phyloP scores from a whole-genome alignment of 2,329 filamentous ascomycete species.

The Sporothrix protearum region DNA sequence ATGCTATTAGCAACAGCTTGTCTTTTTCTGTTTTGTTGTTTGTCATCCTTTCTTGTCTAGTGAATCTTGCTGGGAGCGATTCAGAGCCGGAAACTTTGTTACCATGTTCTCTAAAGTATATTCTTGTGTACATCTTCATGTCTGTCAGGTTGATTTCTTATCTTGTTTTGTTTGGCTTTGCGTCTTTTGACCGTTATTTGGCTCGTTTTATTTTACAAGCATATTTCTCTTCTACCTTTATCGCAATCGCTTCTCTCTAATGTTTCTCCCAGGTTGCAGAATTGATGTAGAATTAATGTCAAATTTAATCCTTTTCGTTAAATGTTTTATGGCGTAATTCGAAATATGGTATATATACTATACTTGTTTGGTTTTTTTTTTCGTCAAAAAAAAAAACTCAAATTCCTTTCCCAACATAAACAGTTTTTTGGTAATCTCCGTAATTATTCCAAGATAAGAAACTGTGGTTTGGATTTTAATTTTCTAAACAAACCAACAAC shows the following conservation, averaged over 20 bases:
- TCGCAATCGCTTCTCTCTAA: not conserved
- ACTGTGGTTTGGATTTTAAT: too few relatives aligned
- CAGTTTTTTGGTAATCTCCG: too few relatives aligned
- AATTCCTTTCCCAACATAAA: too few relatives aligned
- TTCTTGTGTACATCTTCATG: slow-evolving; percentile 14
- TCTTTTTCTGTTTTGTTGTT: not conserved
- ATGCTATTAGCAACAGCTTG: not conserved
- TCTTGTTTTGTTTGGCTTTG: not conserved
- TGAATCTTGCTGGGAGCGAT: slow-evolving; percentile 9
- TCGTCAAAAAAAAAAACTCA: too few relatives aligned
- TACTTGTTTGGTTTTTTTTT: too few relatives aligned
- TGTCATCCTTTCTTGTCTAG: not conserved
- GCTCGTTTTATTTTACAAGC: not conserved
- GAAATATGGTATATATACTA: too few relatives aligned
- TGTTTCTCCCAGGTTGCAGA: not conserved
- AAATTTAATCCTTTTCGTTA: not conserved
- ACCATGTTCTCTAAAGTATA: not conserved
- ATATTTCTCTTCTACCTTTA: not conserved
- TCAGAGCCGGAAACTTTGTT: not conserved
- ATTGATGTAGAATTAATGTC: not conserved
- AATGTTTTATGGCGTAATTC: not conserved
- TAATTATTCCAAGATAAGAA: not conserved
- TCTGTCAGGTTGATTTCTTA: not conserved
- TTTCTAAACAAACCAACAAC: not conserved
- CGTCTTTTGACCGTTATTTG: not conserved